A percentile compares a stretch with the other conserved stretches of the same genome.
Evolutionary conservation across 202 grass and related monocot genomes (phyloP).

Genomic region (Setaria viridis): DNA sequence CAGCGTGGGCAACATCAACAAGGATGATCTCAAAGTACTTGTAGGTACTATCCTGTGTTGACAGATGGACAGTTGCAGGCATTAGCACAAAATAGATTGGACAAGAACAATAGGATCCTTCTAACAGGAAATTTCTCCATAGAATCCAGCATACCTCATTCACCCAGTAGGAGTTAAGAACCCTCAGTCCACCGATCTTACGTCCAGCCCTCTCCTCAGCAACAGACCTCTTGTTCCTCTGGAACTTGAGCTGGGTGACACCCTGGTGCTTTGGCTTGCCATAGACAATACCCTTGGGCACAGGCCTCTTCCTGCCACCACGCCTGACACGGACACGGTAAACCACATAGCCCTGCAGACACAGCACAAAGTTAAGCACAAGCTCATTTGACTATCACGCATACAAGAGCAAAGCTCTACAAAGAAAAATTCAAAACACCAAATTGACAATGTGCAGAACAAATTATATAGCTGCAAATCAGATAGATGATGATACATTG

Average conservation of each 20-base stretch:
- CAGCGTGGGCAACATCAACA: constrained; percentile 68
- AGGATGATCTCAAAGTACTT: constrained; percentile 87
- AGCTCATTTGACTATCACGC: neutral
- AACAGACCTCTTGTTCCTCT: constrained; percentile 96
- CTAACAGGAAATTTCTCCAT: neutral
- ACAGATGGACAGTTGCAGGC: neutral
- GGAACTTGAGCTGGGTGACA: constrained; percentile 97
- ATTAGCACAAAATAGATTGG: neutral
- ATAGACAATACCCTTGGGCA: constrained; percentile 96
- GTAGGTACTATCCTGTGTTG: constrained; percentile 57
- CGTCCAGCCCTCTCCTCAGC: constrained; percentile 93
- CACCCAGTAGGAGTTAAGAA: constrained; percentile 97
- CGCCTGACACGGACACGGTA: constrained; percentile 87
- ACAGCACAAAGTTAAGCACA: neutral
- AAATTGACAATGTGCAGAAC: neutral
- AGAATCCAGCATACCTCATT: constrained; percentile 67
- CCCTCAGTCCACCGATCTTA: constrained; percentile 85
- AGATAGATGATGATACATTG: no score
- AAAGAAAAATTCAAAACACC: neutral
- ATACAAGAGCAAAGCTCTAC: neutral
- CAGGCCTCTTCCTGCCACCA: constrained; percentile 98
- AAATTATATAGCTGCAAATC: neutral
- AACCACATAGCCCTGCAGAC: constrained; percentile 74
- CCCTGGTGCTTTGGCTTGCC: constrained; percentile 98
- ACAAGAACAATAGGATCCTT: neutral